Evolutionary conservation across 768 basidiomycete species (phyloP).

Genomic region (Pleurotus pulmonarius): DNA sequence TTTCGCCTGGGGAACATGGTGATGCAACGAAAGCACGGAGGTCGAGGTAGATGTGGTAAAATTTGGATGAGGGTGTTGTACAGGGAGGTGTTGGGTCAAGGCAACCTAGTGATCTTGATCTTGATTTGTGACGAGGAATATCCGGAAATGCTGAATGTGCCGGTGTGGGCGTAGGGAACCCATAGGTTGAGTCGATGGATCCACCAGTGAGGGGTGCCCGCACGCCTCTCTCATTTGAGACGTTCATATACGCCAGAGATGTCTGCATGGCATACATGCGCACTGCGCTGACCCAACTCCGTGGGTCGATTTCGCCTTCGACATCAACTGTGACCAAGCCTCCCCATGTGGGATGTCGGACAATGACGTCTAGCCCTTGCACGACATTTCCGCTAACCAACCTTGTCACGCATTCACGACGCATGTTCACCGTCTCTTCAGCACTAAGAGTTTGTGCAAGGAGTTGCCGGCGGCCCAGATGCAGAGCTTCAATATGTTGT

Average conservation of each 20-base stretch:
- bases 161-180: slow-evolving; percentile 51
- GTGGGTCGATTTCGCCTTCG: slow-evolving; percentile 74
- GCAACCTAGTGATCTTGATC: slow-evolving; percentile 34
- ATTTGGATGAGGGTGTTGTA: slow-evolving; percentile 55
- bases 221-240: slow-evolving; percentile 31
- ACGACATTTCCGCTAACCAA: slow-evolving; percentile 89
- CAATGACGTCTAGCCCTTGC: slow-evolving; percentile 91
- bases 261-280: slow-evolving; percentile 92
- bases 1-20: slow-evolving; percentile 87
- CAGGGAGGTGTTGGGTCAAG: slow-evolving; percentile 20
- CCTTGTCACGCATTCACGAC: slow-evolving; percentile 82
- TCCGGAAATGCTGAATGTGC: slow-evolving; percentile 76
- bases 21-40: slow-evolving; percentile 90
- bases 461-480: slow-evolving; percentile 87
- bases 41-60: slow-evolving; percentile 90
- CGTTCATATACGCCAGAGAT: slow-evolving; percentile 72
- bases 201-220: slow-evolving; percentile 35
- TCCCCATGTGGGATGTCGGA: slow-evolving; percentile 92
- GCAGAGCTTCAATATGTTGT: slow-evolving; percentile 87
- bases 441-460: slow-evolving; percentile 82
- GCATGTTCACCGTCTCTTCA: slow-evolving; percentile 80
- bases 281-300: slow-evolving; percentile 86
- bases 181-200: slow-evolving; percentile 41
- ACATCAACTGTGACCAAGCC: slow-evolving; percentile 87
- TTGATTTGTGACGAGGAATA: slow-evolving; percentile 31